Base-by-base conservation (phyloP, 352 stramenopile species). In the Aphanomyces invadans region DNA sequence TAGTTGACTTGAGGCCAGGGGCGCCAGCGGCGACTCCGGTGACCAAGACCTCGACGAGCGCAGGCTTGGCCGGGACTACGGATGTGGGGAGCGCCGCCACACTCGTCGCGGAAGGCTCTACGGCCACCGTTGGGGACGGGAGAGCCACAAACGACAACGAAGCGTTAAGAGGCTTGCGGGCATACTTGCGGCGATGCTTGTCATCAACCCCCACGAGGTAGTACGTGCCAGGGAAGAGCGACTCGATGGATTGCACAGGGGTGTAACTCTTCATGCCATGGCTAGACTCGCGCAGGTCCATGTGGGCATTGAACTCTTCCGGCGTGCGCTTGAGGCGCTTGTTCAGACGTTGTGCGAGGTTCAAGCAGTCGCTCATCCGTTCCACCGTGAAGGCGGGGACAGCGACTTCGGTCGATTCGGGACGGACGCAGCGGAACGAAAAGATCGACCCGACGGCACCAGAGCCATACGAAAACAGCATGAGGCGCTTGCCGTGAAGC, bases 401-500 rank as follows among this genome's bases (percentile, higher is more conserved):
- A 15, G 19, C 55, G 65, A 60, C 63, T 33, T 75, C 62, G 11
- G 62, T 63, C 32, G 57, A 65, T 4, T 31, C 21, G 23, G 73
- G 69, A 28, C 70, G 71, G 38, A 74, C 71, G 21, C 87, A 72
- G 60, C 76, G 74, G 44, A 98, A 73, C 31, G 79, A 74, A 74
- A 98, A 99, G 93, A 99, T 98, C 44, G 92, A 97, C 29, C 95
- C 95, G 49, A 98, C 77, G 32, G 94, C 92, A 36, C 97, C 97
- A 7, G 91, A 98, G 38, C 97, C 97, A 77, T 99, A 99, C 42
- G 92, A 98, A 74, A 98, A 99, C 9, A 99, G 75, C 21, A 96
- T 73, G 12, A 97, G 78, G 12, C 76, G 79, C 72, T 97, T 91
- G 39, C 76, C 83, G 1, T 64, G 69, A 11, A 97, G 72, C 15